Base-by-base conservation (phyloP, 2,329 filamentous ascomycete species). In the Colletotrichum sp. region DNA sequence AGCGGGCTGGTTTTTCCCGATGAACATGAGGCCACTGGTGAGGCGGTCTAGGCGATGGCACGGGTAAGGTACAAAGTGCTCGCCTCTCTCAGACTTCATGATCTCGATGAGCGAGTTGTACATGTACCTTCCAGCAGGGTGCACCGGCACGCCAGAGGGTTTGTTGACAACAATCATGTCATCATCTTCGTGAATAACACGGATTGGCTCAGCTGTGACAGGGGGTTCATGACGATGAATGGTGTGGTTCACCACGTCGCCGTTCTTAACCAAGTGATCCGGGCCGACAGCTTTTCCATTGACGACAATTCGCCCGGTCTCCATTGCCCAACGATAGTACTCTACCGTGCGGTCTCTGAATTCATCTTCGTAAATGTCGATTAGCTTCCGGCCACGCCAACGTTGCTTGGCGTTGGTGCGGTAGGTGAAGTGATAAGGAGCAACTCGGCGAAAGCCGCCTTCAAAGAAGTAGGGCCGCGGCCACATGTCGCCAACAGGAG, bases 141-240 rank as follows among this genome's bases (percentile, higher is more conserved):
- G 97, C 0, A 99, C 97, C 0, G 97, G 97, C 55, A 99, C 93
- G 8, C 97, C 97, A 0, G 96, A 94, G 1, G 97, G 97, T 85
- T 99, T 99, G 87, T 98, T 96, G 83, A 99, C 98, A 77, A 99
- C 96, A 75, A 99, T 94, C 88, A 99, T 93, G 79, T 96, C 94
- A 61, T 98, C 92, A 80, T 98, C 95, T 84, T 99, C 97, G 84
- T 98, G 94, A 52, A 99, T 92, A 61, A 98, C 90, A 18, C 91
- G 92, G 66, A 99, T 93, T 0, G 94, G 92, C 57, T 94, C 91
- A 18, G 92, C 93, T 3, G 95, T 96, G 36, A 98, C 95, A 1
- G 97, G 97, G 3, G 97, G 97, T 85, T 99, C 97, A 83, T 99
- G 97, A 16, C 97, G 94, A 84, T 99, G 97, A 76, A 98, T 90